phyloP scores from a whole-genome alignment of 2,329 filamentous ascomycete species.

The Cephalotrichum gorgonifer region DNA sequence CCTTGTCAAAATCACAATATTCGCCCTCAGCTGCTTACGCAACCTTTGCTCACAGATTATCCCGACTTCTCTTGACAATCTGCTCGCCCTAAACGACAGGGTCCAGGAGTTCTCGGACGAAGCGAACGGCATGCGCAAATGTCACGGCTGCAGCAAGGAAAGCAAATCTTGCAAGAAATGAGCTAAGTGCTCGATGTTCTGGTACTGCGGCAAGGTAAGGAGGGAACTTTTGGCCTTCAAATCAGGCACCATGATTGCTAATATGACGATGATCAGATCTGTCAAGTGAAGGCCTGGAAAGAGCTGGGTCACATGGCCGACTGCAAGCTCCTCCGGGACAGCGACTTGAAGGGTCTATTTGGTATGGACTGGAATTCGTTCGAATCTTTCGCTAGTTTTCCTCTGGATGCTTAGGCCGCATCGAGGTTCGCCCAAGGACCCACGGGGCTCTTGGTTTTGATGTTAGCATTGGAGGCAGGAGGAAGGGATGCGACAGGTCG shows the following conservation, averaged over 20 bases:
- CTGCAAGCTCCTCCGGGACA: conserved; percentile 7
- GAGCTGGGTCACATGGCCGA: conserved; percentile 7
- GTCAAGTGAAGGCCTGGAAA: conserved; percentile 7
- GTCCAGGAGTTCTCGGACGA: conserved; percentile 1
- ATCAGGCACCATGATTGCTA: no score
- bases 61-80: not conserved
- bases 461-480: no score
- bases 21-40: no score
- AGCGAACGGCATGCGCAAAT: conserved; percentile 1
- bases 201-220: conserved; percentile 11
- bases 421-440: no score
- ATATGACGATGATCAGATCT: conserved; percentile 1
- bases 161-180: conserved; percentile 1
- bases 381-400: no score
- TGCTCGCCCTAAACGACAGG: conserved; percentile 9
- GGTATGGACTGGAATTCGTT: no score
- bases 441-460: no score
- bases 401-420: no score
- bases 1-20: no score
- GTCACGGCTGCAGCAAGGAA: conserved; percentile 9
- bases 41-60: conserved; percentile 4
- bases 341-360: no score
- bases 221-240: no score
- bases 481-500: no score
- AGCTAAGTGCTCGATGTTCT: conserved; percentile 7